Base-by-base conservation (phyloP, 2,329 filamentous ascomycete species). In the Fusarium anguioides region DNA sequence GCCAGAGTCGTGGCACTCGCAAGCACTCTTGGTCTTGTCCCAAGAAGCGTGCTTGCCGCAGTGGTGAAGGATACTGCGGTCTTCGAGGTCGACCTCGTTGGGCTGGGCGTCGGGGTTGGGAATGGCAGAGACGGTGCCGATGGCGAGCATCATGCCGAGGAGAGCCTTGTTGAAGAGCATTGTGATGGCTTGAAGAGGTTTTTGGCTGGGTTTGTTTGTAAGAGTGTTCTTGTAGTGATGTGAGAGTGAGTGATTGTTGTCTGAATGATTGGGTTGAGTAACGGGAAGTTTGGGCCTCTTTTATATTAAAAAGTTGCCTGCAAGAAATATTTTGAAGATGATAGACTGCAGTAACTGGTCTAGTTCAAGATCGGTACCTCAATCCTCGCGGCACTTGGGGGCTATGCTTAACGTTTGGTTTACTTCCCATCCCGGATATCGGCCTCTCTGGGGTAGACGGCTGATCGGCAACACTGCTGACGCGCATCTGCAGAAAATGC, bases 81-180 rank as follows among this genome's bases (percentile, higher is more conserved):
- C 56, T 12, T 35, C 49, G 4, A 65, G 15, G 7, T 37, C 55
- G 11, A 6, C 35, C 10, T 35, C 27, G 21, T 8, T 37, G 33
- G 27, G 20, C 6, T 61, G 42, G 8, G 55, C 48, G 4, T 42
- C 23, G 5, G 62, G 62, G 29, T 62, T 63, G n/a, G 62, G 39
- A 3, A 66, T 31, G 35, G 62, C 62, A 4, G n/a, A 7, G 18
- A 65, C 62, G 9, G 62, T 47, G 47, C 48, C 39, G 11, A 65
- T 33, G 24, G 62, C 48, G 18, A 65, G 35, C 6, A 65, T 21
- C 0, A 42, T 56, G n/a, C 62, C 44, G 26, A 65, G 44, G 10
- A 65, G 23, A 17, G 48, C 23, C 26, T 61, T 39, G n/a, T 47
- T 65, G 40, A 65, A 31, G 23, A 61, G 62, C 62, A 65, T 65